Conservation (phyloP, 768 basidiomycete species). For the Boletales sp. region DNA sequence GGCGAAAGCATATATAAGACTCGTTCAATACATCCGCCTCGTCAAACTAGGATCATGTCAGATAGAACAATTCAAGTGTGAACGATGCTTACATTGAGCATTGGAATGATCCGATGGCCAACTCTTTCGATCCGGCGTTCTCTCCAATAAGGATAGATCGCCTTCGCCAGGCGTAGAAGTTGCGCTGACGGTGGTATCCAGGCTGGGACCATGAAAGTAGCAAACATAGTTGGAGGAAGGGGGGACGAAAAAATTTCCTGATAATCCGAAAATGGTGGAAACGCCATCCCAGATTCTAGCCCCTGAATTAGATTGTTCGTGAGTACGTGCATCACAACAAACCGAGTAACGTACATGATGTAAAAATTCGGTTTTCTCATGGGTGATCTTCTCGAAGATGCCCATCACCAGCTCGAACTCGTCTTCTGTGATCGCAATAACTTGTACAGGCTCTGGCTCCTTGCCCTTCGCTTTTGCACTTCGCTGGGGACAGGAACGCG, state of each 20-base stretch:
- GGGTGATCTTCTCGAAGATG: slow-evolving; percentile 85
- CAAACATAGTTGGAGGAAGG: slow-evolving; percentile 61
- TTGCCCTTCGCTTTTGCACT: slow-evolving; percentile 84
- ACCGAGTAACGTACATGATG: slow-evolving; percentile 64
- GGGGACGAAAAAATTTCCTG: slow-evolving; percentile 62
- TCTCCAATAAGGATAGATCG: slow-evolving; percentile 87
- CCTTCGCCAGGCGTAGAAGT: slow-evolving; percentile 66
- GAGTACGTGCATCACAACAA: neutral
- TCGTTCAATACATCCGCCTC: slow-evolving; percentile 51
- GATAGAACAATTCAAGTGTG: neutral
- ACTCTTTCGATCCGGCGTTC: slow-evolving; percentile 74
- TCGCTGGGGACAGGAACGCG: slow-evolving; percentile 52
- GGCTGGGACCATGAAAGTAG: slow-evolving; percentile 61
- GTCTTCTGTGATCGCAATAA: slow-evolving; percentile 77
- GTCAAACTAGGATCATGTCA: slow-evolving; percentile 54
- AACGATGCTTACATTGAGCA: slow-evolving; percentile 66
- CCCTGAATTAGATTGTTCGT: slow-evolving; percentile 36
- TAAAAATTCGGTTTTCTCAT: slow-evolving; percentile 83
- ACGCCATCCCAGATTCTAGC: slow-evolving; percentile 62
- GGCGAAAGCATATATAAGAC: slow-evolving; percentile 95
- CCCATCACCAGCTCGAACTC: slow-evolving; percentile 97
- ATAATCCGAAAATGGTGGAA: slow-evolving; percentile 72
- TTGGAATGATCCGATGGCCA: slow-evolving; percentile 84
- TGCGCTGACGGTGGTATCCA: slow-evolving; percentile 64
- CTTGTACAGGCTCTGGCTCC: slow-evolving; percentile 65